Evolutionary conservation across 176 grass and related monocot genomes (phyloP).

Genomic region (Puya raimondii): DNA sequence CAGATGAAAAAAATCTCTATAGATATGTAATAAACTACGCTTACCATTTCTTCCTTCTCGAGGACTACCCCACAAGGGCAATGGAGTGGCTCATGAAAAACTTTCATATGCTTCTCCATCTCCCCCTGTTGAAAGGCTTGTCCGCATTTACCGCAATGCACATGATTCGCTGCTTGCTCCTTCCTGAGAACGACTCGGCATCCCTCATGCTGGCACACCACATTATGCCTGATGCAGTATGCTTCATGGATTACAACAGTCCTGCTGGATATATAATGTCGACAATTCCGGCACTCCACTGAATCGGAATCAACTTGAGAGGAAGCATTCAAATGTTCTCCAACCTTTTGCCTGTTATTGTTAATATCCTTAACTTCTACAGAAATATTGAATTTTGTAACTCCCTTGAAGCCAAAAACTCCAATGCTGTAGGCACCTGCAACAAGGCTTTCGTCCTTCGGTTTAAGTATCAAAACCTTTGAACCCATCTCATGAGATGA

Average conservation of each 20-base stretch:
- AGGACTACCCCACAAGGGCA: conserved; percentile 76
- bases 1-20: background rate
- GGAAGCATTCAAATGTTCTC: conserved; percentile 37
- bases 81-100: conserved; percentile 78
- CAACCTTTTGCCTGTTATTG: conserved; percentile 45
- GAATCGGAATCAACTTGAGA: conserved; percentile 36
- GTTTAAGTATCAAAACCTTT: conserved; percentile 71
- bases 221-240: conserved; percentile 83
- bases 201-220: conserved; percentile 58
- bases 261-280: conserved; percentile 50
- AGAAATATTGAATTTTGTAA: conserved; percentile 65
- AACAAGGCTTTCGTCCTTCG: conserved; percentile 36
- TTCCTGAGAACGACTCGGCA: conserved; percentile 80
- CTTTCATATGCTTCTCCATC: conserved; percentile 94
- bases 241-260: conserved; percentile 73
- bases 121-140: conserved; percentile 70
- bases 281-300: conserved; percentile 77
- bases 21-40: conserved; percentile 1
- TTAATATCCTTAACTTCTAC: conserved; percentile 44
- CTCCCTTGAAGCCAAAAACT: conserved; percentile 86
- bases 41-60: conserved; percentile 97
- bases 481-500: conserved; percentile 91
- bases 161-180: conserved; percentile 62
- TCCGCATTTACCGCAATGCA: conserved; percentile 76
- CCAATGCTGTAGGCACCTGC: conserved; percentile 70